Base-by-base conservation (phyloP, 208 protist species). In the Naegleria gruberi region DNA sequence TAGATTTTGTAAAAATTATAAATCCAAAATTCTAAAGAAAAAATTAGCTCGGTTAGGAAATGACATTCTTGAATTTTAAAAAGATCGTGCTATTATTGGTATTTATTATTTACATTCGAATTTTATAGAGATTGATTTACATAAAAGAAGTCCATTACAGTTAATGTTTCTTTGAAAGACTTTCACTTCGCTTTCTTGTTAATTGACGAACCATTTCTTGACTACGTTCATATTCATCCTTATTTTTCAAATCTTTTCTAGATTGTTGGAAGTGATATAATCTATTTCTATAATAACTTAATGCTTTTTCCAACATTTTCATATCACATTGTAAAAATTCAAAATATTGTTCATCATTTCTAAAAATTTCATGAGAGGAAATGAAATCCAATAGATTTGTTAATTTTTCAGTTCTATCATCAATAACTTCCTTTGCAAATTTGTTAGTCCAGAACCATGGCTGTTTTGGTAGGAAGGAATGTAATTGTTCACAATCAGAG, bases 311-410 rank as follows among this genome's bases (percentile, higher is more conserved):
- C 37, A 83, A 44, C 77, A 83, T 83, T 17, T 83, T 17, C 37
- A 83, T 37, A 43, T 83, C 77, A 43, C 40, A 44, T 44, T 83
- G 77, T 23, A 83, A 44, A 83, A 83, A 83, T 83, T 83, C 77
- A 23, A 44, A 83, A 44, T n/a, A 41, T 4, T 43, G 0, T 77
- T 77, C 65, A 37, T 77, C 65, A 6, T 26, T n/a, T 37, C 30
- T 37, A 7, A 77, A 77, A 77, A 37, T n/a, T 6, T 12, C 1
- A 37, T 77, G 26, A 5, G 65, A 37, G 12, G 26, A 37, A 77
- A 77, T 77, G 34, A 77, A 30, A 19, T 77, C 34, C 6, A 77
- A n/a, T 37, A 77, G 34, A 37, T 77, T n/a, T 37, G 10, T 8
- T n/a, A 77, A 77, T 37, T 77, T 37, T n/a, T 77, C 30, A 12